Conservation (phyloP, 495 filamentous ascomycete species). For the Choiromyces venosus region DNA sequence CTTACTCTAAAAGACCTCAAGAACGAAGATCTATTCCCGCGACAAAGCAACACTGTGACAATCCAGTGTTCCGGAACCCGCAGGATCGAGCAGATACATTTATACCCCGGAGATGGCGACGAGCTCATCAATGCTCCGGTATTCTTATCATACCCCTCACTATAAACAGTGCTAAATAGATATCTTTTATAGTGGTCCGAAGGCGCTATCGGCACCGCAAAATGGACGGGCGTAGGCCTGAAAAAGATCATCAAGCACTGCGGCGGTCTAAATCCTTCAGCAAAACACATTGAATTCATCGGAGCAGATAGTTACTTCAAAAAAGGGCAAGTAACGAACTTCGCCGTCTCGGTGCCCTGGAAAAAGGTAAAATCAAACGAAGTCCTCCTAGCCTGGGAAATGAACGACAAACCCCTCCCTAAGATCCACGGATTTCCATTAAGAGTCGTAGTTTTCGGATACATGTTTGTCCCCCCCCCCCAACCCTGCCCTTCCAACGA, state of each 20-base stretch:
- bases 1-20: conserved; percentile 55
- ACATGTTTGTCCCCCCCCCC: conserved; percentile 45
- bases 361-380: conserved; percentile 61
- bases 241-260: conserved; percentile 64
- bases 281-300: conserved; percentile 58
- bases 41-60: conserved; percentile 52
- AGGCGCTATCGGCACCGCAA: conserved; percentile 62
- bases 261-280: conserved; percentile 53
- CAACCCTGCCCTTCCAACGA: neutral
- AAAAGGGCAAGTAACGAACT: conserved; percentile 57
- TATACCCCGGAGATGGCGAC: conserved; percentile 62
- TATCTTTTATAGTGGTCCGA: conserved; percentile 50
- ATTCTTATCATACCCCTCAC: neutral
- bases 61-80: conserved; percentile 67
- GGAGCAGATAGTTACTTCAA: conserved; percentile 67
- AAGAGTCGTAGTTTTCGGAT: conserved; percentile 58
- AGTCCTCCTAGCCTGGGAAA: conserved; percentile 64
- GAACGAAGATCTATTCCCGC: conserved; percentile 54
- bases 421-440: conserved; percentile 62
- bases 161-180: neutral
- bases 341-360: conserved; percentile 58
- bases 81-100: conserved; percentile 59
- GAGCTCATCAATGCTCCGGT: conserved; percentile 62
- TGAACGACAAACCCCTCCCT: conserved; percentile 63
- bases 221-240: conserved; percentile 57